Evolutionary conservation across 176 grass and related monocot genomes (phyloP).

Genomic region (Rhynchospora pubera): DNA sequence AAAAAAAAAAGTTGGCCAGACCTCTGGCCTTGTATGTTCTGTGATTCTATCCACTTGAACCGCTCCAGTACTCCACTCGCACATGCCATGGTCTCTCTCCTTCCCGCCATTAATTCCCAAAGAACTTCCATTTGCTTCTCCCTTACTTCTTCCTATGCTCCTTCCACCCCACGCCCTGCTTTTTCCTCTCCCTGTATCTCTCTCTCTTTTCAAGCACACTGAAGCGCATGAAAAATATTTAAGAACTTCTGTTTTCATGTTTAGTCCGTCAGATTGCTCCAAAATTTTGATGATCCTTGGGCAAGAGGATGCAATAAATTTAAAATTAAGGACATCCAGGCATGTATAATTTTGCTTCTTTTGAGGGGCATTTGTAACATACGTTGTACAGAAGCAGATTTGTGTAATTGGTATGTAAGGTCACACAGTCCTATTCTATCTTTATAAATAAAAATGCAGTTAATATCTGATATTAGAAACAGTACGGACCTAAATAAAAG

Average conservation of each 20-base stretch:
- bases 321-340: no score
- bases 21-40: not conserved
- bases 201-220: not conserved
- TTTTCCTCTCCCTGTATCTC: constrained; percentile 68
- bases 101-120: constrained; percentile 29
- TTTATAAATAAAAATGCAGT: not conserved
- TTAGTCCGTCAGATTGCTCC: not conserved
- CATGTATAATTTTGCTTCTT: no score
- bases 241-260: no score
- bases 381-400: no score
- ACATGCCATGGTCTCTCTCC: constrained; percentile 41
- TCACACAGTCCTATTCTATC: not conserved
- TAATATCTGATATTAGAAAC: no score
- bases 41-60: not conserved
- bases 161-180: constrained; percentile 31
- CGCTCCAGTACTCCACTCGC: not conserved
- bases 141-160: no score
- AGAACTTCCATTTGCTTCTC: constrained; percentile 3
- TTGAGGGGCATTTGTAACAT: not conserved
- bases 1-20: not conserved
- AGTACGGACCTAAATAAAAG: no score
- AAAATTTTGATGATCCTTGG: not conserved
- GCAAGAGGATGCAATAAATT: no score
- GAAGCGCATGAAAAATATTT: no score
- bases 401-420: not conserved